Evolutionary conservation across 2,329 filamentous ascomycete species (phyloP).

Genomic region (Aspergillus alliaceus): DNA sequence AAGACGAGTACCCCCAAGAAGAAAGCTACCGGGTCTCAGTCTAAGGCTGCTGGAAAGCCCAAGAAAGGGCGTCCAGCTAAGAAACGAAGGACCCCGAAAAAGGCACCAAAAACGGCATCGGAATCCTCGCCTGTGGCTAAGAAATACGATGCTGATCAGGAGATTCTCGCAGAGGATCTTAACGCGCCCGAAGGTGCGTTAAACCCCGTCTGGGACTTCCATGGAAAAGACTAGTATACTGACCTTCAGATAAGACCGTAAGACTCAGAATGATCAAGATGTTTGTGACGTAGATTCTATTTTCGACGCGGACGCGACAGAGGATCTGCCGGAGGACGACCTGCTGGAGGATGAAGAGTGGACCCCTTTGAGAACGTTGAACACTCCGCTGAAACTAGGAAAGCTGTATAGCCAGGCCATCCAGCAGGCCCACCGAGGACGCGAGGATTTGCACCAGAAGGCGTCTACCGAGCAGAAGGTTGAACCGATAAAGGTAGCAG

Average conservation of each 20-base stretch:
- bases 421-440: not conserved
- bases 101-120: not conserved
- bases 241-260: not conserved
- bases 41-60: not conserved
- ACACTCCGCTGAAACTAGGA: not conserved
- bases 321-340: not conserved
- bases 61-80: not conserved
- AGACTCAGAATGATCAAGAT: not conserved
- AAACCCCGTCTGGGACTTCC: no score
- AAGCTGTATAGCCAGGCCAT: not conserved
- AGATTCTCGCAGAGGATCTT: not conserved
- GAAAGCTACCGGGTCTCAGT: not conserved
- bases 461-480: not conserved
- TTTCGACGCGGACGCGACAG: not conserved
- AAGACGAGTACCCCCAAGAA: not conserved
- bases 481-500: not conserved
- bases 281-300: not conserved
- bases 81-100: not conserved
- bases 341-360: not conserved
- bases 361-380: not conserved
- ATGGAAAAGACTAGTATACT: not conserved
- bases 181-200: not conserved
- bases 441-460: not conserved
- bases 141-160: not conserved
- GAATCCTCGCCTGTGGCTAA: not conserved